Base-by-base conservation (phyloP, 495 filamentous ascomycete species). In the Penicillium paxilli region DNA sequence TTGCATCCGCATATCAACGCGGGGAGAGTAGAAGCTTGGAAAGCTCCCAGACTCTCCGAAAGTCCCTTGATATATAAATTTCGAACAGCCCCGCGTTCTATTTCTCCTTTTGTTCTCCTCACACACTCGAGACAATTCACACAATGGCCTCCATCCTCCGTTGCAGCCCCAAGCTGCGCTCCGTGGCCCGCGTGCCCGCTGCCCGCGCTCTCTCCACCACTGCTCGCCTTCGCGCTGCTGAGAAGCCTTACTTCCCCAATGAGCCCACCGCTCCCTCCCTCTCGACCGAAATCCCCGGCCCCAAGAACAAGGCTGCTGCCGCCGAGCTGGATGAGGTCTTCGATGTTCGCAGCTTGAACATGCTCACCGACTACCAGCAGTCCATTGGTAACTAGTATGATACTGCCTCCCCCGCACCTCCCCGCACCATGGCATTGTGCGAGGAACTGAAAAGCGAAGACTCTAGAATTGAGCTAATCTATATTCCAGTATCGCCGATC, bases 281-380 rank as follows among this genome's bases (percentile, higher is more conserved):
- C 55, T 83, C 82, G 68, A 96, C 89, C 6, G 74, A 82, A 28
- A 92, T 98, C 59, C 93, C 93, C 12, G 94, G 93, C 2, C 91
- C 92, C 42, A 80, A 85, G 74, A 85, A 82, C 70, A 76, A 82
- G 77, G 80, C 82, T 49, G 83, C 90, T 32, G 83, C 89, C 63
- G 81, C 83, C 51, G 78, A 88, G 64, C 78, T 98, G 48, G 73
- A 91, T 72, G 75, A 87, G 73, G 90, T 98, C 54, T 98, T 96
- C 65, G 94, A 98, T 69, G 93, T 91, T 2, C 83, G 93, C 62
- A 91, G 86, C 73, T 74, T 96, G 79, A 97, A 96, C 79, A 92
- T 96, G 88, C 67, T 96, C 59, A 80, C 88, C 54, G 86, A 96
- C 70, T 96, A 92, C 71, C 67, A 78, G 47, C 84, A 87, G 71